Evolutionary conservation across 768 basidiomycete genomes (phyloP).

Genomic region (Hortiboletus campestris): DNA sequence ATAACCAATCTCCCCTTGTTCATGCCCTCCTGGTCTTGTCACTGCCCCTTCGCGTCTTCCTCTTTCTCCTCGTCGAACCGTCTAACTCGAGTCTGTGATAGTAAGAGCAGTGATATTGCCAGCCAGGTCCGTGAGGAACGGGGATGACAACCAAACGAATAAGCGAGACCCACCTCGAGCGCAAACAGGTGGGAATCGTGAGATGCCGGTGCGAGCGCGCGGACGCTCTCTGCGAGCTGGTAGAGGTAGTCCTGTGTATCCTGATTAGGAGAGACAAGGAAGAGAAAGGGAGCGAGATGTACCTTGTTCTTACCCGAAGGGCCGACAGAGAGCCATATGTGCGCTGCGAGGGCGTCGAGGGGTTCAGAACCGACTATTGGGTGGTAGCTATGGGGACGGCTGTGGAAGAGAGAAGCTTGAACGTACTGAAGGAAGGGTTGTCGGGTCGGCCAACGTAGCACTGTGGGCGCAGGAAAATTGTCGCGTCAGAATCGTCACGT

Average conservation of each 20-base stretch:
- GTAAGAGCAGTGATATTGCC: background rate
- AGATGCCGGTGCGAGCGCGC: constrained; percentile 70
- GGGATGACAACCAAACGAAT: background rate
- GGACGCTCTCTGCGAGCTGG: constrained; percentile 67
- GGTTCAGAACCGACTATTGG: constrained; percentile 77
- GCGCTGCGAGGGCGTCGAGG: constrained; percentile 59
- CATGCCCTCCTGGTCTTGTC: background rate
- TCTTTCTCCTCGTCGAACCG: constrained; percentile 3
- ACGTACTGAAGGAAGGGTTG: constrained; percentile 85
- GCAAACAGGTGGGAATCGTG: constrained; percentile 74
- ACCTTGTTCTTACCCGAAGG: constrained; percentile 93
- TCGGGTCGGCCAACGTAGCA: constrained; percentile 86
- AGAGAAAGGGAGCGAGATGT: background rate
- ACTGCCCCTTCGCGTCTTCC: background rate
- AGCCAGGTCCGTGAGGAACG: background rate
- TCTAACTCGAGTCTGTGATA: constrained; percentile 9
- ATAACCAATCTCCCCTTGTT: background rate
- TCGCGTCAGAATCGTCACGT: background rate
- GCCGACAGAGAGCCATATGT: constrained; percentile 74
- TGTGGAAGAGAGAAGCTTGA: background rate
- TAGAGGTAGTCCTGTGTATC: constrained; percentile 78
- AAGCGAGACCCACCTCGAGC: constrained; percentile 57
- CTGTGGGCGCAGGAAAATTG: constrained; percentile 30
- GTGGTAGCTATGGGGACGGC: background rate
- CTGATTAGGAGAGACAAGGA: background rate